Conservation (phyloP, 2,329 filamentous ascomycete species). For the Arthrobotrys pseudoclavata region DNA sequence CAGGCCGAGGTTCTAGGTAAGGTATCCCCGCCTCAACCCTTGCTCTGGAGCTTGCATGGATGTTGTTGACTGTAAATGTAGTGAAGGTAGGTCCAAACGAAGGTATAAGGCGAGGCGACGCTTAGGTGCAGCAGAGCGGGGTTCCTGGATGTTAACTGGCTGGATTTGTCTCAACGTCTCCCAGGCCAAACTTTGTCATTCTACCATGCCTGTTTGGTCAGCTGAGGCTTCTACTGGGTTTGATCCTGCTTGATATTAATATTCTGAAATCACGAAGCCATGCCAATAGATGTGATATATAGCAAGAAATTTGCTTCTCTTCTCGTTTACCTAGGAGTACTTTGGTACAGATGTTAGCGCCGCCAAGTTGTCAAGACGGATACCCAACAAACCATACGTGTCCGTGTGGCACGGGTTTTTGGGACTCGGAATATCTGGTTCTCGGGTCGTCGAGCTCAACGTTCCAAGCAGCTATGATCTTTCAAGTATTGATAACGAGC, state of each 20-base stretch:
- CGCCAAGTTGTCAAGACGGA: conserved; percentile 49
- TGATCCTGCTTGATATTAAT: background rate
- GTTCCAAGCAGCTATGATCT: conserved; percentile 2
- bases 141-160: conserved; percentile 20
- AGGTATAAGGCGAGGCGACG: conserved; percentile 33
- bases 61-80: background rate
- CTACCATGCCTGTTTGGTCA: conserved; percentile 10
- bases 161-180: background rate
- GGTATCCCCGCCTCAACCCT: conserved; percentile 18
- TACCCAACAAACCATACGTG: conserved; percentile 32
- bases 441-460: conserved; percentile 39
- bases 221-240: conserved; percentile 10
- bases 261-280: background rate
- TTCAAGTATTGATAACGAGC: conserved; percentile 14
- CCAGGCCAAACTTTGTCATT: conserved; percentile 3
- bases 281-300: background rate
- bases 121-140: conserved; percentile 26
- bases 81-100: conserved; percentile 23
- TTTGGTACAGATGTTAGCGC: conserved; percentile 12
- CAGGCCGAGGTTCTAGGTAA: background rate
- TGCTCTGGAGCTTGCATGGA: background rate
- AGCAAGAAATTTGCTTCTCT: conserved; percentile 5
- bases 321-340: background rate
- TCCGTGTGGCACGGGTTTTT: conserved; percentile 49
- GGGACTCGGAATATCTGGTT: conserved; percentile 54